Base-by-base conservation (phyloP, 768 basidiomycete genomes). In the Termitomyces sp. region DNA sequence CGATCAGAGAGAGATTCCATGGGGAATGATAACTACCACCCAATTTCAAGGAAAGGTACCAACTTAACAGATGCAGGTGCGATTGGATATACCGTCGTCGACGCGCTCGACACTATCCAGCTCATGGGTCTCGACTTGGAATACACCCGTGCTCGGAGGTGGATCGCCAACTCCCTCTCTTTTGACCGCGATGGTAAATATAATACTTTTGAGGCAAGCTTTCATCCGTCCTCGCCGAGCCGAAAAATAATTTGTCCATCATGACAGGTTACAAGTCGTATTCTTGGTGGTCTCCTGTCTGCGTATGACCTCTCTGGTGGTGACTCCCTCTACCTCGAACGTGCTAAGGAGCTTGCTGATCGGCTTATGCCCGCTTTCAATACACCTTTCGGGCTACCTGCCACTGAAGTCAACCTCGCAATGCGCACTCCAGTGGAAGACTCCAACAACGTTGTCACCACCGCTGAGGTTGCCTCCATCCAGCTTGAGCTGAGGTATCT, bases 401-500 rank as follows among this genome's bases (percentile, higher is more conserved):
- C 84, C 22, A 81, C 92, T 1, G 80, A 83, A 63, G 72, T 94
- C 63, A 95, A 98, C 69, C 80, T 97, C 16, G 82, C 73, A 1
- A 71, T 73, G 50, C 73, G 80, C 4, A 64, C 81, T 65, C 92
- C 87, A 0, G 75, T 87, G 0, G 79, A 84, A 14, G 86, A 92
- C 60, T 64, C 59, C 1, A 80, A 84, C 54, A 83, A 84, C 8
- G 73, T 88, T 20, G 83, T 90, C 53, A 90, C 86, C 66, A 89
- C 92, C 1, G 91, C 94, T 0, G 95, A 98, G 67, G 89, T 84
- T 7, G 81, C 90, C 12, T 92, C 91, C 0, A 72, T 97, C 26
- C 94, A 97, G 71, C 84, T 98, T 30, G 95, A 98, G 72, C 81
- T 97, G 64, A 84, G 86, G 66, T 97, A 97, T 71, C 78, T 98